Conservation (phyloP, 495 filamentous ascomycete species). For the Neurospora sp. region DNA sequence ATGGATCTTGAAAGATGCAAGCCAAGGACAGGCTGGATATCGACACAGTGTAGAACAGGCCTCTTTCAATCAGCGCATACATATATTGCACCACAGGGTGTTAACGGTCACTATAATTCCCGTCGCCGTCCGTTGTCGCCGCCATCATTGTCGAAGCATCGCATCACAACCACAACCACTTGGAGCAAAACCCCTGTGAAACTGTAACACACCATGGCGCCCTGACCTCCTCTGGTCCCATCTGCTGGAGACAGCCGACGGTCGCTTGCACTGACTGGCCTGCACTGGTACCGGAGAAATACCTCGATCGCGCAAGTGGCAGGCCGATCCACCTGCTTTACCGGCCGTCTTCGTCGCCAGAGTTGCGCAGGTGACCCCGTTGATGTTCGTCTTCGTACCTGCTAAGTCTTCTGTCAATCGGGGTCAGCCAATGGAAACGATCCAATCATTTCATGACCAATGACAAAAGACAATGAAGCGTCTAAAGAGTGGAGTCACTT, state of each 20-base stretch:
- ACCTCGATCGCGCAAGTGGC: conserved; percentile 15
- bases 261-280: conserved; percentile 1
- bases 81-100: background rate
- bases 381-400: background rate
- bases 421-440: background rate
- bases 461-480: background rate
- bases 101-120: background rate
- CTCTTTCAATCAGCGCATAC: background rate
- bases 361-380: background rate
- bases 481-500: background rate
- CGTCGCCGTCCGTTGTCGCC: no score
- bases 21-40: no score
- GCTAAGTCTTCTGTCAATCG: background rate
- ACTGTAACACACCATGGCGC: background rate
- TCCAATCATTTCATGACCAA: background rate
- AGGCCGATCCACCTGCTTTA: conserved; percentile 9
- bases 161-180: background rate
- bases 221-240: background rate
- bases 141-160: background rate
- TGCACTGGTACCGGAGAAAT: conserved; percentile 18
- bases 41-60: no score
- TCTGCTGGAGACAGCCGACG: background rate
- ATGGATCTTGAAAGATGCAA: no score
- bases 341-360: background rate
- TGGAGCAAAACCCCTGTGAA: background rate